These are phyloP conservation scores for Cladosporium austrohemisphaericum DNA, from an alignment of 2,329 filamentous ascomycete genomes.

Conservation along the genomic window DNA sequence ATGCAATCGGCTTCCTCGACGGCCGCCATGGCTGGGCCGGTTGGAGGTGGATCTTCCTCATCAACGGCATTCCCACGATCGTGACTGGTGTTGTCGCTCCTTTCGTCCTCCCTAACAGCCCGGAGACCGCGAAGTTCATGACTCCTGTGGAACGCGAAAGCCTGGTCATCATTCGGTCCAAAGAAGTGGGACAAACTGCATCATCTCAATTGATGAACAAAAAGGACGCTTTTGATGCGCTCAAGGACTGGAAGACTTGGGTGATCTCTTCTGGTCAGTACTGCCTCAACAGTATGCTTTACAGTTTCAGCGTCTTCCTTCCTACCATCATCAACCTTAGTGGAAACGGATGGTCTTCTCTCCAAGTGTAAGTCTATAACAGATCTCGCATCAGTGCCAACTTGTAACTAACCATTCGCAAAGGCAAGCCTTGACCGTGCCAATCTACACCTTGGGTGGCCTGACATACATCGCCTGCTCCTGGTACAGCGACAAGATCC, in stretches of 20 bases:
- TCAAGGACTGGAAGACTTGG: constrained; percentile 74
- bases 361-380: constrained; percentile 66
- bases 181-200: constrained; percentile 67
- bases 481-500: constrained; percentile 63
- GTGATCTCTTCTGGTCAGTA: constrained; percentile 67
- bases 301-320: constrained; percentile 73
- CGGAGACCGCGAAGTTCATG: constrained; percentile 61
- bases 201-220: constrained; percentile 59
- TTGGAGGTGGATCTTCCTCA: constrained; percentile 67
- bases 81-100: background rate
- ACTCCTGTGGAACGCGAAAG: constrained; percentile 58
- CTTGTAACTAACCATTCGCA: background rate
- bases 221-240: constrained; percentile 62
- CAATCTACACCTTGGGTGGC: constrained; percentile 70
- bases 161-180: constrained; percentile 48
- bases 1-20: constrained; percentile 66
- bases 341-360: constrained; percentile 56
- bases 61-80: constrained; percentile 12
- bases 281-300: constrained; percentile 71
- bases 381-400: too few species aligned
- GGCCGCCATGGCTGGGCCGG: constrained; percentile 59
- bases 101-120: constrained; percentile 57
- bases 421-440: constrained; percentile 58
- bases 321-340: constrained; percentile 73
- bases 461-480: constrained; percentile 64